Evolutionary conservation across 805 yeast species (phyloP).

Genomic region (Wickerhamiella siamensis): DNA sequence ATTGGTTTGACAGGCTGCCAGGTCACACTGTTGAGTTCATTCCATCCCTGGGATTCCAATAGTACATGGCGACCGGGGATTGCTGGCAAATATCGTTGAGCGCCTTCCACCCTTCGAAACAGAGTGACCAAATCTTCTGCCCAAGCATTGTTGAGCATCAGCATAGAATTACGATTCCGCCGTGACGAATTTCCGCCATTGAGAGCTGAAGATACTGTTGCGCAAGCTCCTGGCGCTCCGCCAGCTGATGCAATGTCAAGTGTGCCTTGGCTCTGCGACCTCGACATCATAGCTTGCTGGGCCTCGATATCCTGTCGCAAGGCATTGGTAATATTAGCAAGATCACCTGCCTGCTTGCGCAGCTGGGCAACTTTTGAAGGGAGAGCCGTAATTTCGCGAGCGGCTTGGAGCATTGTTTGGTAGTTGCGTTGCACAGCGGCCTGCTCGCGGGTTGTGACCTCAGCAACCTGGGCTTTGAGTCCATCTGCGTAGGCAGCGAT

Average conservation of each 20-base stretch:
- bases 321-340: slow-evolving; percentile 44
- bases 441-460: slow-evolving; percentile 15
- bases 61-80: slow-evolving; percentile 69
- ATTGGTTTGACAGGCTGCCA: slow-evolving; percentile 66
- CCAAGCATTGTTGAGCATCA: slow-evolving; percentile 72
- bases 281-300: not conserved
- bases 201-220: not conserved
- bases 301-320: slow-evolving; percentile 46
- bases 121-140: slow-evolving; percentile 51
- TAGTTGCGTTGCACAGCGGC: slow-evolving; percentile 21
- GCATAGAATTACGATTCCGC: slow-evolving; percentile 33
- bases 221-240: not conserved
- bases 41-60: slow-evolving; percentile 73
- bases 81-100: slow-evolving; percentile 62
- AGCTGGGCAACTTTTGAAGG: slow-evolving; percentile 49
- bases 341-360: slow-evolving; percentile 43
- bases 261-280: slow-evolving; percentile 4
- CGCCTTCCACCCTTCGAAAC: slow-evolving; percentile 81
- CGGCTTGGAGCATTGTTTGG: slow-evolving; percentile 22
- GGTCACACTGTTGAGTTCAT: slow-evolving; percentile 71
- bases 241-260: slow-evolving; percentile 1
- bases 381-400: slow-evolving; percentile 45
- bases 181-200: not conserved
- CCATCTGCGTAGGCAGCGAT: slow-evolving; percentile 12
- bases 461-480: slow-evolving; percentile 12